Conservation (phyloP, 306 rosid species). For the Citrullus amarus region DNA sequence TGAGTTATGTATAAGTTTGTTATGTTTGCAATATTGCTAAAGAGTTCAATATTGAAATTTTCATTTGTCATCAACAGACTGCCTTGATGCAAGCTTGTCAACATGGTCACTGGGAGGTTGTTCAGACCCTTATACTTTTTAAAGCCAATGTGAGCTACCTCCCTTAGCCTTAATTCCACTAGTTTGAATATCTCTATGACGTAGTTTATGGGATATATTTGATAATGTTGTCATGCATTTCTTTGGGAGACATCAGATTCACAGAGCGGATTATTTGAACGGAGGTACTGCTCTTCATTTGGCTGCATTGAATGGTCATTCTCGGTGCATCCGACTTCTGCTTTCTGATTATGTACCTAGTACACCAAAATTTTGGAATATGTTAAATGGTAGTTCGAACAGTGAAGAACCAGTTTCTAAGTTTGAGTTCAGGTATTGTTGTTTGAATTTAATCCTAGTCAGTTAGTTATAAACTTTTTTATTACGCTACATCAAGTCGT, state of each 20-base stretch:
- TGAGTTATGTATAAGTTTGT: neutral
- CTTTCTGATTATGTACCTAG: constrained; percentile 83
- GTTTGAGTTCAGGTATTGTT: constrained; percentile 52
- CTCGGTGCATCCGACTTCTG: constrained; percentile 76
- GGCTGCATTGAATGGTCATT: constrained; percentile 92
- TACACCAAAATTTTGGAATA: constrained; percentile 47
- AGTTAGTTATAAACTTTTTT: neutral
- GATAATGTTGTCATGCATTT: neutral
- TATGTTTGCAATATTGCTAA: neutral
- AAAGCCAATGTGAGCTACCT: constrained; percentile 57
- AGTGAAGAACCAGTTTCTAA: constrained; percentile 34
- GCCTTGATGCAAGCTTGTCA: constrained; percentile 99
- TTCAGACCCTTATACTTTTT: constrained; percentile 57
- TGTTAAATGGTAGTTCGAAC: constrained; percentile 19
- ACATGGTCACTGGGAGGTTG: constrained; percentile 98
- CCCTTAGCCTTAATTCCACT: neutral
- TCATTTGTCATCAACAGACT: constrained; percentile 39
- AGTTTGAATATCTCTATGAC: neutral
- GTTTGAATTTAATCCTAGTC: constrained; percentile 10
- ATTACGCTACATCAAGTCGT: constrained; percentile 5
- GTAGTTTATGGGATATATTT: neutral
- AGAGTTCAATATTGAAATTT: neutral
- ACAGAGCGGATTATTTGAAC: constrained; percentile 80
- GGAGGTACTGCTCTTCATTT: constrained; percentile 96
- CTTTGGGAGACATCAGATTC: constrained; percentile 41